Percentiles rank a stretch among this genome's conserved stretches.
Evolutionary conservation across 139 green algal genomes (phyloP).

Genomic region (Micromonas commoda): DNA sequence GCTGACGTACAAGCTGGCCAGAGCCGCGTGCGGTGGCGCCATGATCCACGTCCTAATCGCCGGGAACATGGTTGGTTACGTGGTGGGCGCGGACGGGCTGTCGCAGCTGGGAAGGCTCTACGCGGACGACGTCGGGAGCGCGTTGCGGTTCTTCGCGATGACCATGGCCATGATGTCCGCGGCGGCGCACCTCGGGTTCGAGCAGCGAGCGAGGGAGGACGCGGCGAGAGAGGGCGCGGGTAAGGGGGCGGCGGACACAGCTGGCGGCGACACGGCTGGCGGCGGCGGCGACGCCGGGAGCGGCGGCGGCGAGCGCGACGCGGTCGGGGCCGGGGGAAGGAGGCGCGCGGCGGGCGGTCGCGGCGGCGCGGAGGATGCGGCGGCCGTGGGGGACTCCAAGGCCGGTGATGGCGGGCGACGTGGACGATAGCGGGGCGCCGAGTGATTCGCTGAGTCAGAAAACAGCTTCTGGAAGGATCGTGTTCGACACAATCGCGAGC

Average conservation of each 20-base stretch:
- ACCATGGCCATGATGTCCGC: neutral
- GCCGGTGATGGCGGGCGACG: no score
- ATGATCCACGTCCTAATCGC: slow-evolving; percentile 73
- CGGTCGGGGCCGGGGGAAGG: no score
- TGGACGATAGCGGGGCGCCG: no score
- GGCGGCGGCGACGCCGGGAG: no score
- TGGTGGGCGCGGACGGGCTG: slow-evolving; percentile 17
- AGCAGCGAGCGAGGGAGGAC: slow-evolving; percentile 17
- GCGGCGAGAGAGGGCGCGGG: neutral
- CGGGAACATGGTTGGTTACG: slow-evolving; percentile 62
- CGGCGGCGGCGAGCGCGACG: no score
- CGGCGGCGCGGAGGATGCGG: no score
- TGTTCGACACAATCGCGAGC: no score
- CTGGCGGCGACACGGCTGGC: no score
- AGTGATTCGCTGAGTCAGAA: no score
- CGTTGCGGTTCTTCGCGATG: neutral
- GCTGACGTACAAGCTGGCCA: slow-evolving; percentile 40
- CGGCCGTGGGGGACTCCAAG: no score
- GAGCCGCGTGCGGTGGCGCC: slow-evolving; percentile 38
- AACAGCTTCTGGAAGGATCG: no score
- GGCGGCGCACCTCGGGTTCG: slow-evolving; percentile 2
- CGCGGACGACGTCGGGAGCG: neutral
- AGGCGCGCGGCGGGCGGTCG: no score
- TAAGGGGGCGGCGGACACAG: neutral
- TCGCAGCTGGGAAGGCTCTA: neutral